Base-by-base conservation (phyloP, 768 basidiomycete genomes). In the Psilocybe cubensis region DNA sequence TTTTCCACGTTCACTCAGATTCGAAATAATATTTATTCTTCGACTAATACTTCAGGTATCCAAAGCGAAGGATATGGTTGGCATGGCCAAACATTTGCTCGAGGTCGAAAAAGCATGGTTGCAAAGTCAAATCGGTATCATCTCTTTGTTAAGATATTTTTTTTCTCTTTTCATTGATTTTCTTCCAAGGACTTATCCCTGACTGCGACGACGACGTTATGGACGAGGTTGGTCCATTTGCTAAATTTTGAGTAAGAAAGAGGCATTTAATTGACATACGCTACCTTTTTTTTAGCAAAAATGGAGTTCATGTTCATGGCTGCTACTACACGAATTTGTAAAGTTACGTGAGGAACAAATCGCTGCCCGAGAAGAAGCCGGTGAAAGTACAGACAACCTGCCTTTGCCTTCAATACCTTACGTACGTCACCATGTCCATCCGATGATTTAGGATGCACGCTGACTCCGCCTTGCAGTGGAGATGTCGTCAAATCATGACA, bases 131-230 rank as follows among this genome's bases (percentile, higher is more conserved):
- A 88, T 92, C 41, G 91, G 90, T 77, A 21, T 10, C 71, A 33
- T n/a, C 21, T 6, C 4, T 41, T 35, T 42, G 17, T 47, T 45
- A 20, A 46, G 7, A 6, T 21, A 38, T 27, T 29, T 51, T 18
- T 38, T 50, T 29, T 29, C 44, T 31, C 11, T 42, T 57, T 35
- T 28, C 42, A 23, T 17, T 45, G 11, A 45, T 25, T 41, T 38
- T 38, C 23, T 25, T 41, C 9, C n/a, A 12, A 83, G 81, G 78
- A 3, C 76, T 93, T 46, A 94, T 94, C 56, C 82, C 83, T 7
- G 92, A 92, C 66, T 87, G 85, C 66, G 92, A 94, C 69, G 90
- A 92, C 72, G 89, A 91, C 66, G 85, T 91, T 56, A 92, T 91
- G 92, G 93, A 94, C 70, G 94, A 94, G 79, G 90, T 90, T 63